phyloP scores from a whole-genome alignment of 768 basidiomycete species.

The Leccinum broughii region DNA sequence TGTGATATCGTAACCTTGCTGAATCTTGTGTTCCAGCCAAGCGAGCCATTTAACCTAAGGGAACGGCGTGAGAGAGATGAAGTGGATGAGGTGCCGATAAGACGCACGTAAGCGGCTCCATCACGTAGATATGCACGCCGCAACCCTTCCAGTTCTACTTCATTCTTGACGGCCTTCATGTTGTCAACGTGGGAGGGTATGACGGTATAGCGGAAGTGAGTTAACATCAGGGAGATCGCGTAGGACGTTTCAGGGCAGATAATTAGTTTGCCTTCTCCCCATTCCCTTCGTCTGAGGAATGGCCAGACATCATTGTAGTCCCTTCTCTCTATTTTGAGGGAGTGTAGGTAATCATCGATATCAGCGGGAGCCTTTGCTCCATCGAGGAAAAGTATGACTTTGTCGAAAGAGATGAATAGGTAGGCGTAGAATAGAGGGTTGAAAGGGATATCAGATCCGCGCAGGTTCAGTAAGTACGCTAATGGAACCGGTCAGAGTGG shows the following conservation, averaged over 20 bases:
- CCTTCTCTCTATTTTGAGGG: conserved; percentile 54
- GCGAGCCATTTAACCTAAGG: conserved; percentile 76
- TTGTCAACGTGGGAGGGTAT: conserved; percentile 68
- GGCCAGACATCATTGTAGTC: conserved; percentile 81
- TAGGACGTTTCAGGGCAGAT: conserved; percentile 76
- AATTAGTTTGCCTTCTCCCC: conserved; percentile 80
- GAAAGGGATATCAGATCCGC: conserved; percentile 87
- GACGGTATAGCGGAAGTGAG: conserved; percentile 77
- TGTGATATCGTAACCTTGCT: conserved; percentile 76
- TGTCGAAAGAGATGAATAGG: conserved; percentile 65
- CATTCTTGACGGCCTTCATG: conserved; percentile 88
- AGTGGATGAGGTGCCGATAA: conserved; percentile 10
- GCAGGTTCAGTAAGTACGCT: conserved; percentile 88
- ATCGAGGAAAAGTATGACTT: conserved; percentile 78
- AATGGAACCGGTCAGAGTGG: conserved; percentile 12
- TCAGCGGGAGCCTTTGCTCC: conserved; percentile 58
- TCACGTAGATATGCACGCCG: conserved; percentile 86
- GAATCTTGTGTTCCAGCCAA: conserved; percentile 83
- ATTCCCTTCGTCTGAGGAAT: conserved; percentile 70
- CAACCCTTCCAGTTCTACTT: conserved; percentile 80
- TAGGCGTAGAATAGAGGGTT: conserved; percentile 93
- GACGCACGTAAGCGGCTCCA: conserved; percentile 77
- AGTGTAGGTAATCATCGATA: conserved; percentile 56
- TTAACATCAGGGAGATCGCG: conserved; percentile 83
- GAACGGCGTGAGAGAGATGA: conserved; percentile 14